Base-by-base conservation (phyloP, 2,329 filamentous ascomycete genomes). In the Lomentospora prolificans region DNA sequence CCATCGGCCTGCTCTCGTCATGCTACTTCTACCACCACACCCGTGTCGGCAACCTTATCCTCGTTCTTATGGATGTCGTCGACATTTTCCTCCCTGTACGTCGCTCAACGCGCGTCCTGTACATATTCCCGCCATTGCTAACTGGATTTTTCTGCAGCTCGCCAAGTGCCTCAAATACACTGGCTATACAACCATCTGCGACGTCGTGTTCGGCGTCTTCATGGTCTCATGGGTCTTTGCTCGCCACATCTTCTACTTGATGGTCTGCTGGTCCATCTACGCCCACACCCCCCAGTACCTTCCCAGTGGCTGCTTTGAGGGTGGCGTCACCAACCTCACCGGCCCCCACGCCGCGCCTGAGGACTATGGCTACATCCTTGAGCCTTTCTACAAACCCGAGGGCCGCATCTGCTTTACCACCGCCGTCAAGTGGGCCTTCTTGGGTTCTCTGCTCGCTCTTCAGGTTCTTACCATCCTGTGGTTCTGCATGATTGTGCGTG, bases 141-240 rank as follows among this genome's bases (percentile, higher is more conserved):
- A 53, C 9, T 28, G 4, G 33, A n/a, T 53, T 22, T 27, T 24
- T 31, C 17, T 22, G 7, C 14, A 95, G 90, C 75, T 84, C 28
- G 94, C 94, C 62, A 99, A 99, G 71, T 89, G 91, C 64, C 81
- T 97, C 62, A 96, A 96, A 69, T 99, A 97, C 68, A 75, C 90
- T 53, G 86, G 87, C 59, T 90, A 81, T 70, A 82, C 83, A 59
- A 85, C 74, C 3, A 71, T 85, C 55, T 96, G 91, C 75, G 94
- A 97, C 66, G 72, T 85, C 59, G 81, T 84, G 52, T 97, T 97
- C 65, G 91, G 84, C 36, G 67, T 92, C 25, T 96, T 97, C 71
- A 86, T 97, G 72, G 64, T 89, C 14, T 82, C 83, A 54, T 99
- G 94, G 94, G 78, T 96, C 60, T 66, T 87, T 53, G 82, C 87